Evolutionary conservation across 176 grass and related monocot genomes (phyloP).

Genomic region (Cenchrus americanus): DNA sequence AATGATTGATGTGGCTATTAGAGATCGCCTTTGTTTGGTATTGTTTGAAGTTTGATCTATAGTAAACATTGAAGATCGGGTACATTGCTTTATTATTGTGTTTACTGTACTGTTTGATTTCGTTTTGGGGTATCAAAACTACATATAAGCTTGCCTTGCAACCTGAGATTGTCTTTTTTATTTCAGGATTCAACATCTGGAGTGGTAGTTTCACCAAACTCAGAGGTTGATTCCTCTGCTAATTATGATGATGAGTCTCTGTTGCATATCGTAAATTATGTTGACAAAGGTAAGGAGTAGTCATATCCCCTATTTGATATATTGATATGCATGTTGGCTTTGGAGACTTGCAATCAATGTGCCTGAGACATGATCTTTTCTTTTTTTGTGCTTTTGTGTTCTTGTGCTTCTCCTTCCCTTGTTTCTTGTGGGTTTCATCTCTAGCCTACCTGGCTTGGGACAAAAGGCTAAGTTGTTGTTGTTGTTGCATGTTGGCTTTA

Average conservation of each 20-base stretch:
- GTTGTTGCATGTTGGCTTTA: slow-evolving; percentile 9
- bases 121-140: neutral
- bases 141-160: neutral
- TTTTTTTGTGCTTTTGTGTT: too few relatives aligned
- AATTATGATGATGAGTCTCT: slow-evolving; percentile 62
- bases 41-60: slow-evolving; percentile 27
- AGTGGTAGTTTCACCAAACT: slow-evolving; percentile 49
- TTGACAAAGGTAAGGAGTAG: slow-evolving; percentile 57
- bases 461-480: too few relatives aligned
- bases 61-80: neutral
- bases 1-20: neutral
- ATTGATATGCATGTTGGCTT: slow-evolving; percentile 1
- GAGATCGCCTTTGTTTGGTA: neutral
- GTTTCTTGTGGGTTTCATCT: too few relatives aligned
- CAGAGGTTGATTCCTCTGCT: slow-evolving; percentile 53
- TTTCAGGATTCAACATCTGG: slow-evolving; percentile 72
- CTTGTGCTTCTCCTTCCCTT: too few relatives aligned
- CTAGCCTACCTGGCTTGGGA: too few relatives aligned
- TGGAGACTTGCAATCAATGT: too few relatives aligned
- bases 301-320: neutral
- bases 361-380: too few relatives aligned
- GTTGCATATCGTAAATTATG: slow-evolving; percentile 48
- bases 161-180: slow-evolving; percentile 1
- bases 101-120: neutral
- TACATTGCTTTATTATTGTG: slow-evolving; percentile 5